phyloP scores from a whole-genome alignment of 768 basidiomycete species.

The Mycena crocata region DNA sequence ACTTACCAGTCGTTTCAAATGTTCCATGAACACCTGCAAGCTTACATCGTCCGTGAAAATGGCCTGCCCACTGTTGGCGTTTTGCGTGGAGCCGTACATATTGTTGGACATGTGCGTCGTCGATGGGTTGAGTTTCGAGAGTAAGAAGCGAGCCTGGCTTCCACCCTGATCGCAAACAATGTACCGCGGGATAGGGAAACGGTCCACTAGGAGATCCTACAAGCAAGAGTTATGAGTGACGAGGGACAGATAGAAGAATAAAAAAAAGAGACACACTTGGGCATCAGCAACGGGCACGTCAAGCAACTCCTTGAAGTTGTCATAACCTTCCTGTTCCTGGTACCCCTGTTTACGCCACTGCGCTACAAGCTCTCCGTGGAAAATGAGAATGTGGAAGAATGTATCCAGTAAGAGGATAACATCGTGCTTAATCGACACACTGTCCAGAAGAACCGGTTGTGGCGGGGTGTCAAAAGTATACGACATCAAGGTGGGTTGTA shows the following conservation, averaged over 20 bases:
- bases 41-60: slow-evolving; percentile 99
- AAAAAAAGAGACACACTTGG: slow-evolving; percentile 61
- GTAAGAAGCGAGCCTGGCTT: slow-evolving; percentile 96
- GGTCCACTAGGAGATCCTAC: slow-evolving; percentile 93
- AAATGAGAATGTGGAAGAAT: slow-evolving; percentile 99
- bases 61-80: slow-evolving; percentile 81
- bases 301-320: slow-evolving; percentile 96
- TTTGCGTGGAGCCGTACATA: slow-evolving; percentile 86
- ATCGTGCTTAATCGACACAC: slow-evolving; percentile 96
- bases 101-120: slow-evolving; percentile 95
- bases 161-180: slow-evolving; percentile 98
- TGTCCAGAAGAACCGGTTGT: slow-evolving; percentile 96
- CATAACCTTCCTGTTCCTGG: slow-evolving; percentile 98
- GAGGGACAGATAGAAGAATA: background rate
- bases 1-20: slow-evolving; percentile 90
- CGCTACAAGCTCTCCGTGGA: slow-evolving; percentile 97
- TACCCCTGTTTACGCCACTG: slow-evolving; percentile 99
- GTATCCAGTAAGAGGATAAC: slow-evolving; percentile 97
- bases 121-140: slow-evolving; percentile 96
- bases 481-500: slow-evolving; percentile 99
- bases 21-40: slow-evolving; percentile 97
- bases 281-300: slow-evolving; percentile 90
- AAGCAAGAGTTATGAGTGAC: background rate
- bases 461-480: slow-evolving; percentile 93
- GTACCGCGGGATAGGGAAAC: slow-evolving; percentile 97